Base-by-base conservation (phyloP, 495 filamentous ascomycete species). In the Penicillium desertorum region DNA sequence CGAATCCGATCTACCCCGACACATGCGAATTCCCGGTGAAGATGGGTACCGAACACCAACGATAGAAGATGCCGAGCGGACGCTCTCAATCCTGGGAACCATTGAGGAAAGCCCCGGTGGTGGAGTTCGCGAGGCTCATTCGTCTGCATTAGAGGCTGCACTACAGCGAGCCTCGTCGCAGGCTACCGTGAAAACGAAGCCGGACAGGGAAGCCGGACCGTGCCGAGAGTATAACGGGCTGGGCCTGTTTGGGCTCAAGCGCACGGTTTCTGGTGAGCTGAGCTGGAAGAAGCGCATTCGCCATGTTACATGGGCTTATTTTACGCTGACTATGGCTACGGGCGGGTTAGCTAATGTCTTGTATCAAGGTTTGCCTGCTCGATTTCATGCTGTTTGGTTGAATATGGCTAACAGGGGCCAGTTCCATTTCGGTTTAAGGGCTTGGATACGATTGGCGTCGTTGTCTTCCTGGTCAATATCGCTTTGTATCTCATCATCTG, bases 341-440 rank as follows among this genome's bases (percentile, higher is more conserved):
- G 91, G 90, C 12, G 91, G 91, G 0, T 76, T 96, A 57, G 86
- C 90, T 9, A 94, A 92, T 73, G 87, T 91, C 11, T 65, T 94
- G 51, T 80, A 88, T 63, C 76, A 80, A 22, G 79, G 88, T 90
- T 6, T 8, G 36, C 36, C 79, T 60, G 53, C 45, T 41, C 25
- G 16, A 10, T 10, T 1, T 45, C 32, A 29, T 29, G 0, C 20
- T 19, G 7, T 23, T 17, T 8, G 11, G 19, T n/a, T 42, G 14
- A 8, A 20, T 7, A 17, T 27, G 51, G 20, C 41, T 67, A 51
- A 64, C 25, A 10, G 17, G 27, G 4, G 39, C 45, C 63, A 89
- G 86, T 91, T 30, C 86, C 89, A 1, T 92, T 86, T 66, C 76
- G 76, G 36, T 87, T 89, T 54, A 70, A 68, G 7, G 91, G 89